Base-by-base conservation (phyloP, 208 protist genomes). In the Trypanosoma lewisi region DNA sequence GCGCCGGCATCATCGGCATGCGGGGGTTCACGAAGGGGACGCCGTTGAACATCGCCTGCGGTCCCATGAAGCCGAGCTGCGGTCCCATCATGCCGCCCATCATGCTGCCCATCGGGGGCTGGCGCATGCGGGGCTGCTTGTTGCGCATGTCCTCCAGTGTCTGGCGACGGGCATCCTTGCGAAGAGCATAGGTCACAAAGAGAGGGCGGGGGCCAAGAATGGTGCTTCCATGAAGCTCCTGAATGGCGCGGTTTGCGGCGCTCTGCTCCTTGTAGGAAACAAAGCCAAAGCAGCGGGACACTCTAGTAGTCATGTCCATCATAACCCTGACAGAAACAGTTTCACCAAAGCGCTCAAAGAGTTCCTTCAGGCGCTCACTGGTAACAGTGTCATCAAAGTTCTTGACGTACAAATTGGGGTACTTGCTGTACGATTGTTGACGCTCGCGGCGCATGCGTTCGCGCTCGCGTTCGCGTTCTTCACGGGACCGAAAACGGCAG, bases 341-440 rank as follows among this genome's bases (percentile, higher is more conserved):
- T 64, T 94, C 96, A 53, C 98, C 98, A 76, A 91, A 99, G 70
- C 78, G 83, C 70, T 89, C 80, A 78, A 99, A 99, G 27, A 96
- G 79, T 67, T 96, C 86, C 67, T 92, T 83, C 34, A 99, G 85
- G 62, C 90, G 85, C 45, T 98, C 95, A 58, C 96, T 97, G 71
- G 95, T 93, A 61, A 99, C 85, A 42, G 79, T 84, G 64, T 99
- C 98, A 55, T 98, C 96, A 62, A 99, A 94, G 85, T 99, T 98
- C 88, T 99, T 99, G 58, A 99, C 91, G 87, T 99, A 99, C 44
- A 99, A 84, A 90, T 99, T 99, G 39, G 86, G 87, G 77, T 89
- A 94, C 72, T 98, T 99, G 79, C 84, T 87, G 71, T 89, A 78
- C 70, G 88, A 87, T 77, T 92, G 74, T 16, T 90, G 83, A 45